phyloP scores from a whole-genome alignment of 2,329 filamentous ascomycete species.

The Pyricularia sp. region DNA sequence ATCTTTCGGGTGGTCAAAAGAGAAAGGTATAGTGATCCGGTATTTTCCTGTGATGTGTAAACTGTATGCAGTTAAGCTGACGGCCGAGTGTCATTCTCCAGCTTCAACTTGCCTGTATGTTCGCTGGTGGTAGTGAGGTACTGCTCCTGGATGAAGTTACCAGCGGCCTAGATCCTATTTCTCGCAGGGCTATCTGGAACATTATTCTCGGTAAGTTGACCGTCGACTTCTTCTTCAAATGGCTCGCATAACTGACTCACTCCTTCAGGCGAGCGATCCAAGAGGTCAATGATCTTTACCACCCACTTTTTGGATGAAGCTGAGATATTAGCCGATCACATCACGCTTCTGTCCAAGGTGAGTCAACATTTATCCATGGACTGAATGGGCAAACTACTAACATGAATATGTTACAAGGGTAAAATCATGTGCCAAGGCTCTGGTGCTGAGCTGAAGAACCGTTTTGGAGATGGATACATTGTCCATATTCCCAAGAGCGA shows the following conservation, averaged over 20 bases:
- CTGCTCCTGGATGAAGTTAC: slow-evolving; percentile 90
- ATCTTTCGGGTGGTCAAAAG: slow-evolving; percentile 82
- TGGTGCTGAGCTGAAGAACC: slow-evolving; percentile 73
- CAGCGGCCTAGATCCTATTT: slow-evolving; percentile 76
- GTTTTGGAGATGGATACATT: slow-evolving; percentile 70
- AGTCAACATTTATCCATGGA: too few relatives aligned
- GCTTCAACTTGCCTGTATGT: slow-evolving; percentile 69
- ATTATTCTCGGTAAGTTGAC: slow-evolving; percentile 46
- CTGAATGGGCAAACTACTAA: too few relatives aligned
- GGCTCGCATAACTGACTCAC: too few relatives aligned
- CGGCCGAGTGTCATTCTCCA: neutral
- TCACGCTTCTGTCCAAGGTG: slow-evolving; percentile 67
- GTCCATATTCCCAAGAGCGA: slow-evolving; percentile 57
- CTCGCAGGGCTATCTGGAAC: slow-evolving; percentile 83
- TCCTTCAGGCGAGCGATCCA: slow-evolving; percentile 54
- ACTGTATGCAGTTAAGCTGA: neutral
- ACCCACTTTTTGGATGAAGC: slow-evolving; percentile 92
- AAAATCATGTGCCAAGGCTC: slow-evolving; percentile 70
- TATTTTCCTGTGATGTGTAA: neutral
- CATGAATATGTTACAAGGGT: slow-evolving; percentile 26
- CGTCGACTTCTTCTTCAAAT: too few relatives aligned
- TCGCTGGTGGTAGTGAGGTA: slow-evolving; percentile 75
- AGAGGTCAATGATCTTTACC: slow-evolving; percentile 71
- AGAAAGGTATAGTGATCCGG: slow-evolving; percentile 58
- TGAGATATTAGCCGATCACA: slow-evolving; percentile 76